Evolutionary conservation across 164 flowering plant species (phyloP).

Genomic region (Vitis rupestris): DNA sequence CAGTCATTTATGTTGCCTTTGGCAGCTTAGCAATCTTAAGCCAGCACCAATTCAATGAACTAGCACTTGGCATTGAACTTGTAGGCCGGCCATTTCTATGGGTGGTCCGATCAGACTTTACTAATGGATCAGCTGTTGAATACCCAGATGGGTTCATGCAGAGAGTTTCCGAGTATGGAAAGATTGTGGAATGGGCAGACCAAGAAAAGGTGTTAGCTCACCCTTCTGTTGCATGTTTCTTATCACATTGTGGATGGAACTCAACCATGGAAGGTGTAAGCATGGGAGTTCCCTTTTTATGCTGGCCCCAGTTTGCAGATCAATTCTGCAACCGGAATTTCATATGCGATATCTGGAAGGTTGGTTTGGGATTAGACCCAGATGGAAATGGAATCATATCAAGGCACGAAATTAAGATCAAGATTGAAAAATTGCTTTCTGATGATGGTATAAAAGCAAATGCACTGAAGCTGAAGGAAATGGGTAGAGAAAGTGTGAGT

Average conservation of each 20-base stretch:
- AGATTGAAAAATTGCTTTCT: not conserved
- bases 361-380: not conserved
- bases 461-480: conserved; percentile 19
- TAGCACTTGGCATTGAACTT: conserved; percentile 32
- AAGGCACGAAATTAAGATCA: not conserved
- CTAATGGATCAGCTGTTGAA: not conserved
- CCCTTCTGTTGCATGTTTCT: conserved; percentile 26
- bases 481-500: conserved; percentile 6
- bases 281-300: conserved; percentile 7
- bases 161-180: not conserved
- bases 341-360: conserved; percentile 6
- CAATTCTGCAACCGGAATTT: conserved; percentile 5
- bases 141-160: conserved; percentile 25
- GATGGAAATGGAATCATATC: conserved; percentile 1
- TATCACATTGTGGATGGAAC: conserved; percentile 34
- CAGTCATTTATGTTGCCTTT: conserved; percentile 36
- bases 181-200: conserved; percentile 10
- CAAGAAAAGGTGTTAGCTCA: conserved; percentile 30
- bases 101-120: conserved; percentile 31
- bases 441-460: conserved; percentile 13
- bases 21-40: conserved; percentile 31
- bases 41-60: conserved; percentile 29
- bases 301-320: conserved; percentile 6
- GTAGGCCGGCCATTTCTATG: conserved; percentile 32
- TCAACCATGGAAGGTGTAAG: conserved; percentile 25